These are phyloP conservation scores for Candida ulmi DNA, from an alignment of 805 yeast species.

Conservation along the genomic window DNA sequence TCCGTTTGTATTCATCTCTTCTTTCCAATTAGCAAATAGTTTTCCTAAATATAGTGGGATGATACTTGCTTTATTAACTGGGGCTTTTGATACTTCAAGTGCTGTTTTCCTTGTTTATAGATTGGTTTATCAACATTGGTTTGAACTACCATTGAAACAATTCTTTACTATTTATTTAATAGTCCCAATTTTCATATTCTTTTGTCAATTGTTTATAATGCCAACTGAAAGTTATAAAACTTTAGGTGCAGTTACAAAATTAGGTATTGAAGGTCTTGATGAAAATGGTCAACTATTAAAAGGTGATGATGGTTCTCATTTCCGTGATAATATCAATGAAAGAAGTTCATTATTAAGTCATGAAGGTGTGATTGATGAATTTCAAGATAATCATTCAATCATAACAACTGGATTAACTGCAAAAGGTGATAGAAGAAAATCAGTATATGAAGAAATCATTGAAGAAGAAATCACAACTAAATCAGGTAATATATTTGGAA, in stretches of 20 bases:
- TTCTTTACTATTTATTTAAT: conserved; percentile 66
- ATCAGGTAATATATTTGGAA: conserved; percentile 64
- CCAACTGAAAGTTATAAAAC: conserved; percentile 74
- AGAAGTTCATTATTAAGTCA: conserved; percentile 25
- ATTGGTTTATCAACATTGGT: conserved; percentile 44
- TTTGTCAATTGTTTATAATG: conserved; percentile 76
- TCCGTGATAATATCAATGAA: conserved; percentile 41
- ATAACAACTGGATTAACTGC: conserved; percentile 15
- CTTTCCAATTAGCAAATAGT: conserved; percentile 84
- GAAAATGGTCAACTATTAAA: conserved; percentile 52
- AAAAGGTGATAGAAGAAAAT: conserved; percentile 35
- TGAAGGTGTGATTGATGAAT: conserved; percentile 7
- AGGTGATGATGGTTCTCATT: conserved; percentile 33
- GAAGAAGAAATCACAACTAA: conserved; percentile 46
- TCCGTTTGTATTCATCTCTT: conserved; percentile 86
- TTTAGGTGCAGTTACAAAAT: conserved; percentile 57
- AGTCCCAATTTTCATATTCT: conserved; percentile 72
- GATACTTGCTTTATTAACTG: conserved; percentile 76
- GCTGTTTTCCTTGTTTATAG: conserved; percentile 79
- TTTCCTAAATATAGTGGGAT: conserved; percentile 82
- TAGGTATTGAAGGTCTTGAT: conserved; percentile 68
- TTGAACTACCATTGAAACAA: conserved; percentile 35
- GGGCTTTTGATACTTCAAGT: conserved; percentile 93
- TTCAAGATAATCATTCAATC: too few relatives aligned
- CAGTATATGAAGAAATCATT: conserved; percentile 62